Evolutionary conservation across 1,284 basidiomycete genomes (phyloP).

Genomic region (Gomphus sp.): DNA sequence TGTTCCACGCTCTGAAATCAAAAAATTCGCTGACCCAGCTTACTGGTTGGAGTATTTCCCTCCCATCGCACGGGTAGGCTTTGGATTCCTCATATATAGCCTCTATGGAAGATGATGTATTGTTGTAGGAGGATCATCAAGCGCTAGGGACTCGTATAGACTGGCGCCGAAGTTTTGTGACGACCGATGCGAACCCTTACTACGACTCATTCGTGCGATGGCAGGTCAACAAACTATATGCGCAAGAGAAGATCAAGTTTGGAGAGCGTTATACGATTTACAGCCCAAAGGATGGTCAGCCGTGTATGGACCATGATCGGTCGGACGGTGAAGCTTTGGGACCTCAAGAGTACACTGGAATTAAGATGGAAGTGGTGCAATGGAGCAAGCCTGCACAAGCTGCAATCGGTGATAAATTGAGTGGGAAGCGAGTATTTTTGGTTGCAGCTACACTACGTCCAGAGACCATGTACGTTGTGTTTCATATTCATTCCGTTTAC

Average conservation of each 20-base stretch:
- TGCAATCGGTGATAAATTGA: constrained; percentile 57
- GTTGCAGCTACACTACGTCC: constrained; percentile 95
- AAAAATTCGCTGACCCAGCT: constrained; percentile 89
- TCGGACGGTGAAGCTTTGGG: constrained; percentile 91
- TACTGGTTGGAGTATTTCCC: constrained; percentile 96
- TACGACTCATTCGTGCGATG: constrained; percentile 97
- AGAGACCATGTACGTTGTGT: constrained; percentile 80
- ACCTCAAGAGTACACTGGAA: constrained; percentile 92
- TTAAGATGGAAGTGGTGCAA: constrained; percentile 91
- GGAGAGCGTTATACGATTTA: constrained; percentile 99
- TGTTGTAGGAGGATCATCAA: constrained; percentile 65
- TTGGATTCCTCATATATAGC: background rate
- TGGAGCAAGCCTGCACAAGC: constrained; percentile 63
- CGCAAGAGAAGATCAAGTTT: constrained; percentile 89
- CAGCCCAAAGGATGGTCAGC: constrained; percentile 98
- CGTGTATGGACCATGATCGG: constrained; percentile 99
- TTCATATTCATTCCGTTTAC: background rate
- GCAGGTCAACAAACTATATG: constrained; percentile 94
- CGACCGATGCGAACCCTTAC: constrained; percentile 94
- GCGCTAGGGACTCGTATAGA: constrained; percentile 91
- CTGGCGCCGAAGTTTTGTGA: constrained; percentile 95
- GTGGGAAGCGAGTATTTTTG: constrained; percentile 79
- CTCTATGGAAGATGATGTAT: background rate
- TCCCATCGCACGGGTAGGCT: constrained; percentile 79
- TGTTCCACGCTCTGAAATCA: constrained; percentile 84